Evolutionary conservation across 2,329 filamentous ascomycete genomes (phyloP).

Genomic region (Dothidotthia symphoricarpi): DNA sequence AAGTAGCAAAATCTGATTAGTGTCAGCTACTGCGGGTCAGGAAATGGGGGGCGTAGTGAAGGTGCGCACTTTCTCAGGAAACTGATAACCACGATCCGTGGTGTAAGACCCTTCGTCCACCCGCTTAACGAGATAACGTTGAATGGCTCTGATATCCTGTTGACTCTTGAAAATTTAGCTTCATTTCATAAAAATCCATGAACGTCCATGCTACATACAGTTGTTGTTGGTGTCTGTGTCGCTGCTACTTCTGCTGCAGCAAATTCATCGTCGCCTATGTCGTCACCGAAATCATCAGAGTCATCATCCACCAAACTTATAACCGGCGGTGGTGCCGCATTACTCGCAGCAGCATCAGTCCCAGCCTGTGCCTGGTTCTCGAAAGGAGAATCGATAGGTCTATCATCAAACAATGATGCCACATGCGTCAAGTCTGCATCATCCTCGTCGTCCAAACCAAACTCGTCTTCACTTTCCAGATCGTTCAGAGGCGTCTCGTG

Average conservation of each 20-base stretch:
- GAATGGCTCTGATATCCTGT: slow-evolving; percentile 70
- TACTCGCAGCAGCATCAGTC: slow-evolving; percentile 1
- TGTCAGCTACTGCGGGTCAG: slow-evolving; percentile 16
- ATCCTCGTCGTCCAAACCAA: slow-evolving; percentile 48
- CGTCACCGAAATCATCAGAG: slow-evolving; percentile 66
- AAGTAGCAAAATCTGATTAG: slow-evolving; percentile 71
- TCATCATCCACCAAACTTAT: slow-evolving; percentile 41
- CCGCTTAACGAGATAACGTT: slow-evolving; percentile 79
- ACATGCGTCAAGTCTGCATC: slow-evolving; percentile 60
- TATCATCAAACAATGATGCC: slow-evolving; percentile 55
- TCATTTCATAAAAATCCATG: slow-evolving; percentile 19
- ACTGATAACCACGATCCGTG: slow-evolving; percentile 59
- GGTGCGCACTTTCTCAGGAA: slow-evolving; percentile 66
- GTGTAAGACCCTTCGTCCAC: slow-evolving; percentile 68
- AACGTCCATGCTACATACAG: slow-evolving; percentile 53
- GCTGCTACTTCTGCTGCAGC: slow-evolving; percentile 68
- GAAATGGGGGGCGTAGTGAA: background rate
- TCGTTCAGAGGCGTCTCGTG: slow-evolving; percentile 1
- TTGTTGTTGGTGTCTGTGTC: slow-evolving; percentile 60
- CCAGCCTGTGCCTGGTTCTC: slow-evolving; percentile 3
- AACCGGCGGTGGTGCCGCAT: slow-evolving; percentile 13
- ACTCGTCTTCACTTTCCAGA: slow-evolving; percentile 44
- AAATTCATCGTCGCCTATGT: slow-evolving; percentile 69
- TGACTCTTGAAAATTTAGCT: slow-evolving; percentile 69
- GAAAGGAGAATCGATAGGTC: slow-evolving; percentile 25